Conservation (phyloP, 1,284 basidiomycete species). For the Porodaedalea pini region DNA sequence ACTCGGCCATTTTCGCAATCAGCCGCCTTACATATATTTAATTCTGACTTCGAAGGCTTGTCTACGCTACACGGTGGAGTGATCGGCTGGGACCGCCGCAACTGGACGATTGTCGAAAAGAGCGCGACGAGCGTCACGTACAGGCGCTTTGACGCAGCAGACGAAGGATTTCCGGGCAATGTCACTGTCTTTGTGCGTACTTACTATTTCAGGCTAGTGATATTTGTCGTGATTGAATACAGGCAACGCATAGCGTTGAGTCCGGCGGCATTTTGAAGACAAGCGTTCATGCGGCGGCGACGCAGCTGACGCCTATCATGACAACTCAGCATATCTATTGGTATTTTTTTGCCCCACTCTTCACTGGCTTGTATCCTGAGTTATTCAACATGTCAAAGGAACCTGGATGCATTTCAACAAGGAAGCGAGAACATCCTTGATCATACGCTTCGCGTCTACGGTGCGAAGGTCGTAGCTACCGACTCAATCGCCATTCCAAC, state of each 20-base stretch:
- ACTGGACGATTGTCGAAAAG: conserved; percentile 47
- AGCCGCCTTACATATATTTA: not conserved
- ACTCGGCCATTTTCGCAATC: not conserved
- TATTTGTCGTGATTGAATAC: not conserved
- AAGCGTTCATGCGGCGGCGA: conserved; percentile 43
- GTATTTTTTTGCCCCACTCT: too few species aligned
- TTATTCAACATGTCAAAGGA: conserved; percentile 41
- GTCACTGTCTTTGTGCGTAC: conserved; percentile 42
- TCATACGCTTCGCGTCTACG: conserved; percentile 39
- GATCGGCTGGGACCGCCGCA: conserved; percentile 51
- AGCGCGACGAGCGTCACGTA: conserved; percentile 45
- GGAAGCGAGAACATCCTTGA: conserved; percentile 44
- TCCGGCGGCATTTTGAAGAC: conserved; percentile 46
- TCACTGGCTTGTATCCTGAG: not conserved
- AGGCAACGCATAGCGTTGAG: conserved; percentile 50
- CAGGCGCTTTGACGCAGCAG: conserved; percentile 45
- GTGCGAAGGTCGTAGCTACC: conserved; percentile 40
- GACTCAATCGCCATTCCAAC: conserved; percentile 44
- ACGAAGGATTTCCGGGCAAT: conserved; percentile 53
- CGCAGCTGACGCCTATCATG: conserved; percentile 56
- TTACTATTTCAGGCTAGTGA: not conserved
- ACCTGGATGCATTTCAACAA: conserved; percentile 52
- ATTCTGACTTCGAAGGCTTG: conserved; percentile 26
- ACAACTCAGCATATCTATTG: conserved; percentile 54
- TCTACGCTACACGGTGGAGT: conserved; percentile 53